Evolutionary conservation across 202 grass and related monocot species (phyloP).

Genomic region (Cymbopogon flexuosus): DNA sequence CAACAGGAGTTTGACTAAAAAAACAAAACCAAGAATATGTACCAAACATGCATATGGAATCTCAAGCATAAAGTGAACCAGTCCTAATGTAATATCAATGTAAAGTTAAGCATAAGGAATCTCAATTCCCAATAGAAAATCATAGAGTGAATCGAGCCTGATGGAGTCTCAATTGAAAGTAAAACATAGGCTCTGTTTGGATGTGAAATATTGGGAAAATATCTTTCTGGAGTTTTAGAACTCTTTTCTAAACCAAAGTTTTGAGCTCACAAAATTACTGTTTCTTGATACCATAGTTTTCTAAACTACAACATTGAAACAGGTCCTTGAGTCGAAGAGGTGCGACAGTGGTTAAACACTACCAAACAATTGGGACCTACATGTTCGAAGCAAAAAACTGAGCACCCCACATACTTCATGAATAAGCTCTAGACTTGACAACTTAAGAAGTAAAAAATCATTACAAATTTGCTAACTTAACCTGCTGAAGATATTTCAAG

Average conservation of each 20-base stretch:
- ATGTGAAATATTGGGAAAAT: neutral
- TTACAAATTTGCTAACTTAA: neutral
- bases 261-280: neutral
- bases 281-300: neutral
- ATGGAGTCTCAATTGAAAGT: neutral
- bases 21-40: neutral
- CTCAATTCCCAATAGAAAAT: neutral
- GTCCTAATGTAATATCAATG: neutral
- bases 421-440: neutral
- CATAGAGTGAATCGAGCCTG: neutral
- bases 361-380: neutral
- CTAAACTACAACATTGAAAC: neutral
- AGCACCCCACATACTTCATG: constrained; percentile 7
- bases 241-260: neutral
- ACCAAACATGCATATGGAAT: neutral
- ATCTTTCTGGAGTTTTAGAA: neutral
- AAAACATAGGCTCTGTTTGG: neutral
- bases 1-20: constrained; percentile 17
- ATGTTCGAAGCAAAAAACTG: neutral
- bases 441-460: no score
- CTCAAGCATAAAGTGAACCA: neutral
- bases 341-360: constrained; percentile 2
- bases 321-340: neutral
- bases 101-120: neutral
- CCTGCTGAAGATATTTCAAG: constrained; percentile 1